A percentile compares a stretch with the other conserved stretches of the same genome.
Evolutionary conservation across 1,139 yeast genomes (phyloP).

Genomic region (Hyphopichia buzzinii): DNA sequence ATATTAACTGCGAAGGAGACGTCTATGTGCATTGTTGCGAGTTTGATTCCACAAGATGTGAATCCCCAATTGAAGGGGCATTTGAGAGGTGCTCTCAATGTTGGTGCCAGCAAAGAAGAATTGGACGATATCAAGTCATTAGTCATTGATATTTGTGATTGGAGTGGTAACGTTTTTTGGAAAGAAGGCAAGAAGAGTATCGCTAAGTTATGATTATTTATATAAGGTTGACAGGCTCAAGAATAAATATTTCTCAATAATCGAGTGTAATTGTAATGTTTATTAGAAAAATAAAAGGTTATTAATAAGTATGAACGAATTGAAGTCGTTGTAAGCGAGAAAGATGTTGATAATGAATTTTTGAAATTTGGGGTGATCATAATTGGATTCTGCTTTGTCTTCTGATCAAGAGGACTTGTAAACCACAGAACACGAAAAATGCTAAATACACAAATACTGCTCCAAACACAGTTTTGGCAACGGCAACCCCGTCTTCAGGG

Average conservation of each 20-base stretch:
- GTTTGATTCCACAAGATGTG: conserved; percentile 91
- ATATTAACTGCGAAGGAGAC: conserved; percentile 69
- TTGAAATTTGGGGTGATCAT: conserved; percentile 1
- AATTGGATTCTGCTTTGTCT: conserved; percentile 59
- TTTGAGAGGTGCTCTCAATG: conserved; percentile 76
- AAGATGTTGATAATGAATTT: conserved; percentile 1
- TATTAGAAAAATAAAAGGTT: too few relatives aligned
- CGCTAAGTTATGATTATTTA: conserved; percentile 48
- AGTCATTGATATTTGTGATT: conserved; percentile 64
- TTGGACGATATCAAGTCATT: conserved; percentile 58
- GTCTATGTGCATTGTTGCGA: conserved; percentile 71
- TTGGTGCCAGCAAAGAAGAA: conserved; percentile 70
- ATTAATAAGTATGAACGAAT: too few relatives aligned
- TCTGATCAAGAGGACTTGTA: conserved; percentile 65
- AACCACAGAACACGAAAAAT: conserved; percentile 86
- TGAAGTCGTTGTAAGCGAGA: too few relatives aligned
- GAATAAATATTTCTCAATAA: too few relatives aligned
- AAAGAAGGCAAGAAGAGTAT: conserved; percentile 57
- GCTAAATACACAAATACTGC: conserved; percentile 82
- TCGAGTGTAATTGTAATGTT: too few relatives aligned
- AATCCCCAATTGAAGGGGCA: conserved; percentile 93
- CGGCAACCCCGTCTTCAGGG: conserved; percentile 92
- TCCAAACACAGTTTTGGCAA: conserved; percentile 83
- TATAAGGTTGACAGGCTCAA: too few relatives aligned
- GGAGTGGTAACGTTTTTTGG: conserved; percentile 65